These are phyloP conservation scores for Microdochium bolleyi DNA, from an alignment of 2,329 filamentous ascomycete species.

Conservation along the genomic window DNA sequence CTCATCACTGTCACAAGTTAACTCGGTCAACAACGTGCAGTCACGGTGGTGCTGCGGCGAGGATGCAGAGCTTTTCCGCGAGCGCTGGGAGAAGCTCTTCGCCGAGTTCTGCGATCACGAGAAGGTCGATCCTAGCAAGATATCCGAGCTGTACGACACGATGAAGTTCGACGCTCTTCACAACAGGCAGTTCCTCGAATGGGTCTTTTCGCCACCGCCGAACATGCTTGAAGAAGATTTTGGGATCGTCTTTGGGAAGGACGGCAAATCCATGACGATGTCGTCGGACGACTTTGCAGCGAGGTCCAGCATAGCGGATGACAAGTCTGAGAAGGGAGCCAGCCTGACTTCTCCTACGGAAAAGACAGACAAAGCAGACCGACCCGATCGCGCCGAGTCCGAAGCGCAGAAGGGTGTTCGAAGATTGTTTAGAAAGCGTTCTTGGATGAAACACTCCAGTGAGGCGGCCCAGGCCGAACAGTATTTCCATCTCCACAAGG, in stretches of 20 bases:
- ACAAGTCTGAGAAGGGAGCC: slow-evolving; percentile 31
- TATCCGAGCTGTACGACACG: slow-evolving; percentile 95
- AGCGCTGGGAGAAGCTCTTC: slow-evolving; percentile 98
- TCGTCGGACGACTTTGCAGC: slow-evolving; percentile 29
- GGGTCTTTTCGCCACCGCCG: slow-evolving; percentile 87
- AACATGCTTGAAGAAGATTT: slow-evolving; percentile 68
- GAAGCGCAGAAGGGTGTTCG: slow-evolving; percentile 29
- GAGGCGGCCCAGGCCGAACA: slow-evolving; percentile 55
- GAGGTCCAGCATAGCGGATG: slow-evolving; percentile 24
- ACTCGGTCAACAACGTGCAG: slow-evolving; percentile 65
- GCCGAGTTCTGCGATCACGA: slow-evolving; percentile 93
- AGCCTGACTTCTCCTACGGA: slow-evolving; percentile 16
- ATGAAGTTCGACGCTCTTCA: slow-evolving; percentile 99
- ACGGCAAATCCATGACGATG: slow-evolving; percentile 26
- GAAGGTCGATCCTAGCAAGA: slow-evolving; percentile 97
- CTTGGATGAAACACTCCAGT: slow-evolving; percentile 46
- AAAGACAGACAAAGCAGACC: slow-evolving; percentile 15
- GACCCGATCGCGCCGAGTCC: slow-evolving; percentile 15
- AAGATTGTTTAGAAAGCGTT: slow-evolving; percentile 52
- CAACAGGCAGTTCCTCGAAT: slow-evolving; percentile 92
- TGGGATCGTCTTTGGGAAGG: slow-evolving; percentile 31
- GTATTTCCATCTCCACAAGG: slow-evolving; percentile 88
- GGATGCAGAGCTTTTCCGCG: slow-evolving; percentile 87
- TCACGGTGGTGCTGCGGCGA: slow-evolving; percentile 94
- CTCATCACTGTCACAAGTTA: slow-evolving; percentile 50